phyloP scores from a whole-genome alignment of 192 early-diverging fungal species.

The Physocladia obscura region DNA sequence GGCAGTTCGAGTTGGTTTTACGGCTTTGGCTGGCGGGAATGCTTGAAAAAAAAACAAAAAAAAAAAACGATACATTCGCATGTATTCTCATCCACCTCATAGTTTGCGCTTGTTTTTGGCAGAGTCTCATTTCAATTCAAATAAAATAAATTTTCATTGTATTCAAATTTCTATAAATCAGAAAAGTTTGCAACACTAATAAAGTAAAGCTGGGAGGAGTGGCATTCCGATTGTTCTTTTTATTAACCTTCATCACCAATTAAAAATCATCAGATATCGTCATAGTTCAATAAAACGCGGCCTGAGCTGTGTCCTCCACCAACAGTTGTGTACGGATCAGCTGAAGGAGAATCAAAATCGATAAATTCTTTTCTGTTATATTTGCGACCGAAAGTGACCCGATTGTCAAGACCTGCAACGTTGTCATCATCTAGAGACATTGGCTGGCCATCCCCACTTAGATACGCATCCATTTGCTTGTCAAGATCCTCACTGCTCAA shows the following conservation, averaged over 20 bases:
- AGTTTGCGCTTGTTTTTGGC: too few relatives aligned
- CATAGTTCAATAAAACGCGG: constrained; percentile 13
- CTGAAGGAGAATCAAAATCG: constrained; percentile 16
- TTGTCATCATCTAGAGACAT: not conserved
- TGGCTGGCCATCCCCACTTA: constrained; percentile 21
- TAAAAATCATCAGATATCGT: constrained; percentile 20
- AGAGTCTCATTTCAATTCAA: too few relatives aligned
- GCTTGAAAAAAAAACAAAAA: too few relatives aligned
- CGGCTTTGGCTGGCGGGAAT: not conserved
- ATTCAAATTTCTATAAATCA: too few relatives aligned
- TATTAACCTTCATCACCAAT: too few relatives aligned
- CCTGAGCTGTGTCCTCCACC: constrained; percentile 1
- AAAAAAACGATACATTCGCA: too few relatives aligned
- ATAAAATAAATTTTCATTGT: too few relatives aligned
- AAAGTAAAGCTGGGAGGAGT: too few relatives aligned
- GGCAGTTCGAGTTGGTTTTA: constrained; percentile 14
- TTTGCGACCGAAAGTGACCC: not conserved
- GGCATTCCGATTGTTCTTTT: too few relatives aligned
- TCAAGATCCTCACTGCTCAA: constrained; percentile 14
- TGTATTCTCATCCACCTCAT: too few relatives aligned
- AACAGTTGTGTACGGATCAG: constrained; percentile 14
- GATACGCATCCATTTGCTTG: constrained; percentile 18
- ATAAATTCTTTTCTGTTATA: constrained; percentile 1
- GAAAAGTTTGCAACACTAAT: too few relatives aligned
- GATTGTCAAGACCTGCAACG: not conserved